Base-by-base conservation (phyloP, 805 yeast genomes). In the Myxozyma mucilagina region DNA sequence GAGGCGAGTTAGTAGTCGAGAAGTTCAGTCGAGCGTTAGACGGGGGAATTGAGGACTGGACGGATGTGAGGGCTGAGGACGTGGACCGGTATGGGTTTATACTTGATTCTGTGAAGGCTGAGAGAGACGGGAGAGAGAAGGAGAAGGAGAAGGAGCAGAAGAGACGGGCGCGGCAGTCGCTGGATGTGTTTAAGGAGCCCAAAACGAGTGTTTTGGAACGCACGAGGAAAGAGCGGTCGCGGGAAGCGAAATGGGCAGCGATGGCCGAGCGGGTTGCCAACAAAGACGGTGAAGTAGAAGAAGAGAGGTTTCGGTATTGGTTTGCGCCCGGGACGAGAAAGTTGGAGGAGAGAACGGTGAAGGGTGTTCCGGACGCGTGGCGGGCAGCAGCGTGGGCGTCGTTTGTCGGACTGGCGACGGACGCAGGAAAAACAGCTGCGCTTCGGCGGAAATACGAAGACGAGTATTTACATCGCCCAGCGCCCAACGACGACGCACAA, bases 311-410 rank as follows among this genome's bases (percentile, higher is more conserved):
- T 24, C 29, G 29, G 29, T 24, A 24, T 24, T 24, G 4, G 29
- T 24, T 24, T 24, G 29, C 29, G 29, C 29, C 29, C 4, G 29
- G 29, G 29, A 24, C 29, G 29, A 24, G 29, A 4, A 24, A 24
- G 29, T 60, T 64, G 9, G 36, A 41, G 16, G 20, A 48, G 36
- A 56, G 67, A 16, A 53, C 61, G 14, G 53, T 59, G 35, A 66
- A 66, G 52, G 69, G 69, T 20, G 57, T 66, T 10, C 69, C 69
- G 16, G 69, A 66, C 57, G 61, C 67, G 14, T 61, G 65, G 66
- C 41, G 67, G 34, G 61, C 65, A 2, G 36, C 55, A 7, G 69
- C 69, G 16, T 66, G 69, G 69, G 41, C 47, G 29, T 66, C 69
- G 8, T 66, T 65, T 24, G 48, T 66, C n/a, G 44, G 50, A 11